These are phyloP conservation scores for Eucalyptus sp. DNA, from an alignment of 345 rosid genomes.

Conservation along the genomic window DNA sequence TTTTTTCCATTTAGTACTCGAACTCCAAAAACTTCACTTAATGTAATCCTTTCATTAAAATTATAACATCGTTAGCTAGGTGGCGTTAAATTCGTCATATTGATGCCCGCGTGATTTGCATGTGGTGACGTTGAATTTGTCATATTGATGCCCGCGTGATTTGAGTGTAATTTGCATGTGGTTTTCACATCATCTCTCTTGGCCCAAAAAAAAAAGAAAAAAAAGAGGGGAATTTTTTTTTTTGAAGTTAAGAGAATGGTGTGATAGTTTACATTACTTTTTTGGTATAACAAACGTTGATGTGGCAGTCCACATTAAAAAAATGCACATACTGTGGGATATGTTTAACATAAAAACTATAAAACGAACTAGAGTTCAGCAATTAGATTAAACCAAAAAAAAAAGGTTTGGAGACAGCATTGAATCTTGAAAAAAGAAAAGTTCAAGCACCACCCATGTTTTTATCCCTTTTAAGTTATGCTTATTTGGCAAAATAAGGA, in stretches of 20 bases:
- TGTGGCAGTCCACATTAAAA: not conserved
- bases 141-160: no score
- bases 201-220: not conserved
- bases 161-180: no score
- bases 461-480: not conserved
- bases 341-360: not conserved
- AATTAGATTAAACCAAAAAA: not conserved
- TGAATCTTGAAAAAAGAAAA: not conserved
- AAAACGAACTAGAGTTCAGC: not conserved
- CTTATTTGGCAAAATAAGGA: not conserved
- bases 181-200: not conserved
- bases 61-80: not conserved
- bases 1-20: not conserved
- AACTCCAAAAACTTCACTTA: not conserved
- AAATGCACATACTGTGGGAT: not conserved
- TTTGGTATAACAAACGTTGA: not conserved
- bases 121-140: no score
- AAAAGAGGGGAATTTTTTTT: not conserved
- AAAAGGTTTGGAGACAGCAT: not conserved
- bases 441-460: not conserved
- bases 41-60: not conserved
- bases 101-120: fast-evolving
- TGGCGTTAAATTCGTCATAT: not conserved
- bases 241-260: not conserved
- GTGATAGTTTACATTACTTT: not conserved